Evolutionary conservation across 2,329 filamentous ascomycete species (phyloP), one percentile per base, ranked within the genome.

Genomic region (Epichloe hybrida): DNA sequence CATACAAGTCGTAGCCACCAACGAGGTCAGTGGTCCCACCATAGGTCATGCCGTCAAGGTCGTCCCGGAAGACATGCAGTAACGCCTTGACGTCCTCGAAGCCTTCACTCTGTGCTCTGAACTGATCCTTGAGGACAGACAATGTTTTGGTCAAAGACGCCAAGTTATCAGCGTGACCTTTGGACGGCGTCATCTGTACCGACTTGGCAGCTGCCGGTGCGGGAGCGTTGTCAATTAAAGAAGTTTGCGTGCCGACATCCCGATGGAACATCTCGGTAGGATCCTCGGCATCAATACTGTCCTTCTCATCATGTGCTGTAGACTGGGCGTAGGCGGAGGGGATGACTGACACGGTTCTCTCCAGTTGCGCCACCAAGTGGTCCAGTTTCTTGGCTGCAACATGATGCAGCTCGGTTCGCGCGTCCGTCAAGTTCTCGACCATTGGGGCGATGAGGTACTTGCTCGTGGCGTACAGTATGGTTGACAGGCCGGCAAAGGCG

Each of bases 261-360:
- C 86, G 80, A 64, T 90, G 86, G 67, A 88, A 93, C 54, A 90
- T 77, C 65, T 91, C 86, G 1, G 83, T 81, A 1, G 87, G 86
- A 58, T 84, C 81, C 54, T 77, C 76, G 52, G 69, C 72, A 27
- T 73, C 75, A 59, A 70, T 75, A 42, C 64, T 58, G 53, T 69
- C 70, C 34, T 62, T 63, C 15, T 57, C 55, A 20, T 55, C 49
- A 13, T 54, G 51, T 8, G 50, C 49, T 8, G 50, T 46, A 12
- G 56, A 39, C 42, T 62, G 59, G 12, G 27, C 6, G 2, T 12
- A 17, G 41, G 45, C 34, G 4, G 63, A 55, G 4, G 84, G 82
- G 1, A 86, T 70, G 44, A 77, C 75, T 31, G 83, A 86, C 3
- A 84, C 84, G 37, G 69, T 70, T 45, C 61, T 65, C 61, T 80